Evolutionary conservation across 345 rosid genomes (phyloP).

Genomic region (Eucalyptus pauciflora): DNA sequence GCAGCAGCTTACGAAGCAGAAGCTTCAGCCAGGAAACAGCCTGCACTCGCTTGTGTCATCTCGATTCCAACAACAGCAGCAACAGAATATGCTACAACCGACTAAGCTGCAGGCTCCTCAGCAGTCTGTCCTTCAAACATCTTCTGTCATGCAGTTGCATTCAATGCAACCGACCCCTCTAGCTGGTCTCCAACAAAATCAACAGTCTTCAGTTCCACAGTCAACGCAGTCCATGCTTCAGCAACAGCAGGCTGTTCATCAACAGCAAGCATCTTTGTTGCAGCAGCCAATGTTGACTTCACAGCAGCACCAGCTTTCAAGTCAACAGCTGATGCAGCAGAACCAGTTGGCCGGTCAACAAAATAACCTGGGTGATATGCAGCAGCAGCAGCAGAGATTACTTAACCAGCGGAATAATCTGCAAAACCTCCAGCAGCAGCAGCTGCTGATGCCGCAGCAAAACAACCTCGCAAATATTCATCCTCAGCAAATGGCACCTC

Average conservation of each 20-base stretch:
- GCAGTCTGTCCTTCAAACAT: constrained; percentile 58
- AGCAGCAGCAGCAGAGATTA: constrained; percentile 31
- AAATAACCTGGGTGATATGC: constrained; percentile 56
- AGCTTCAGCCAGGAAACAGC: constrained; percentile 59
- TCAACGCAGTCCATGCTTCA: constrained; percentile 69
- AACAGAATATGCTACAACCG: constrained; percentile 49
- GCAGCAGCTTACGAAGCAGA: constrained; percentile 57
- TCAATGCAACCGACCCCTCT: constrained; percentile 40
- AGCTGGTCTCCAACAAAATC: constrained; percentile 61
- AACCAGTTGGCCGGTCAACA: constrained; percentile 63
- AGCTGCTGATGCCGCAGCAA: constrained; percentile 42
- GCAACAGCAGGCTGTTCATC: constrained; percentile 60
- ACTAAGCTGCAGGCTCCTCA: constrained; percentile 67
- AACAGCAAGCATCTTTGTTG: constrained; percentile 54
- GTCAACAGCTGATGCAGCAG: constrained; percentile 37
- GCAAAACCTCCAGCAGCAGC: constrained; percentile 44
- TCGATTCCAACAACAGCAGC: constrained; percentile 53
- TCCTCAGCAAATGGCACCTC: constrained; percentile 67
- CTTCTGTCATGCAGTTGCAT: constrained; percentile 52
- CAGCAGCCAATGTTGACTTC: constrained; percentile 45
- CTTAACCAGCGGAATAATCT: constrained; percentile 65
- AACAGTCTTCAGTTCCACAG: constrained; percentile 58
- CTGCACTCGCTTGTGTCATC: constrained; percentile 49
- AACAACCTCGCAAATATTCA: constrained; percentile 26
- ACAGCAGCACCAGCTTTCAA: constrained; percentile 37